Percentiles rank a stretch among this genome's conserved stretches.
Evolutionary conservation across 108 stramenopile genomes (phyloP).

Genomic region (Conticribra weissflogii): DNA sequence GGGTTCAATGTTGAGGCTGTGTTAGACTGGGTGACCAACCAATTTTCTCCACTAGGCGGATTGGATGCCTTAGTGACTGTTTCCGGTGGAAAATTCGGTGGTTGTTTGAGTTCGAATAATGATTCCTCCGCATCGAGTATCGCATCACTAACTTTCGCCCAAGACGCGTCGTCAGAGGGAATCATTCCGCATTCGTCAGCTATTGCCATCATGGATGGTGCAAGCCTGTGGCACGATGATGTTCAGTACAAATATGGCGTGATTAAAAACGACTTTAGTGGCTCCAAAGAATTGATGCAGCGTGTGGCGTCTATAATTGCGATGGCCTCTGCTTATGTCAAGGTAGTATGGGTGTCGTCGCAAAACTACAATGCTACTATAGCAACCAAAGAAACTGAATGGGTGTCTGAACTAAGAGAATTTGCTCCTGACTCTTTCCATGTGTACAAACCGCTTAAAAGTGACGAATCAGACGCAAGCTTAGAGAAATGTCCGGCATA

Average conservation of each 20-base stretch:
- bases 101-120: not conserved
- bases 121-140: not conserved
- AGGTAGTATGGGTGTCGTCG: constrained; percentile 5
- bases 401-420: not conserved
- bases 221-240: not conserved
- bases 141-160: constrained; percentile 1
- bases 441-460: not conserved
- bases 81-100: constrained; percentile 12
- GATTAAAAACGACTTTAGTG: not conserved
- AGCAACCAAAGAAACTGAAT: constrained; percentile 2
- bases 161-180: not conserved
- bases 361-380: not conserved
- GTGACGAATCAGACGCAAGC: not conserved
- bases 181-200: not conserved
- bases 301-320: not conserved
- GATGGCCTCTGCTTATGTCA: not conserved
- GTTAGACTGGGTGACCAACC: constrained; percentile 7
- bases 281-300: not conserved
- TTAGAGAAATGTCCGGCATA: constrained; percentile 10
- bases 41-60: constrained; percentile 1
- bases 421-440: constrained; percentile 1
- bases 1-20: constrained; percentile 4
- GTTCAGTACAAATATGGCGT: not conserved
- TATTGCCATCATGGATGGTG: not conserved
- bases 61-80: constrained; percentile 8